These are phyloP conservation scores for Starmerella apis DNA, from an alignment of 805 yeast genomes.

Conservation along the genomic window DNA sequence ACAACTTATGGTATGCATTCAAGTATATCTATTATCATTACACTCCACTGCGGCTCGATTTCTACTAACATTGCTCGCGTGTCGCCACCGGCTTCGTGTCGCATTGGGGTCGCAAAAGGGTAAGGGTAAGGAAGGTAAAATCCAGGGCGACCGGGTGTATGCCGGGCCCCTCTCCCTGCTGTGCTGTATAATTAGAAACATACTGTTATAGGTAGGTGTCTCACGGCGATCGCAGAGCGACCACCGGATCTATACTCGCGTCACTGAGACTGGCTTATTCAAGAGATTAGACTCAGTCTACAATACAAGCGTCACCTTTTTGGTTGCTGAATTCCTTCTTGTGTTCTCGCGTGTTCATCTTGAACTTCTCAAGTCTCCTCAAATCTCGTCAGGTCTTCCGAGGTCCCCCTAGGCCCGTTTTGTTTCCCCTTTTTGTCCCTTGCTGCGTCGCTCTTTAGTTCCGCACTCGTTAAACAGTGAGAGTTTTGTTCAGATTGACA, in stretches of 20 bases:
- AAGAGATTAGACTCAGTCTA: background rate
- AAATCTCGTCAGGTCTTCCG: too few relatives aligned
- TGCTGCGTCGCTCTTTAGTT: background rate
- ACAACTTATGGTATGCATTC: too few relatives aligned
- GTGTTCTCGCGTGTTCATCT: background rate
- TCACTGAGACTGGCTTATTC: background rate
- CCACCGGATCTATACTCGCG: background rate
- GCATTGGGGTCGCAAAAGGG: background rate
- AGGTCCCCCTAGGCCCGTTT: too few relatives aligned
- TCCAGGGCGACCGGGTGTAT: conserved; percentile 2
- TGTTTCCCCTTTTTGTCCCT: background rate
- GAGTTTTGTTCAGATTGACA: background rate
- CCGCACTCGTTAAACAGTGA: background rate
- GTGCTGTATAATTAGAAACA: conserved; percentile 8
- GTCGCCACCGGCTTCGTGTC: background rate
- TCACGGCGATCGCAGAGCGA: conserved; percentile 6
- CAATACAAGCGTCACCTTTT: background rate
- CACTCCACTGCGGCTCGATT: too few relatives aligned
- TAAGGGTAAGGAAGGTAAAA: conserved; percentile 1
- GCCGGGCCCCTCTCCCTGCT: conserved; percentile 1
- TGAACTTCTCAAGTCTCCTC: background rate
- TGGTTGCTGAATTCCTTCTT: background rate
- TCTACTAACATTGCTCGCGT: too few relatives aligned
- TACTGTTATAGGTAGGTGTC: conserved; percentile 4
- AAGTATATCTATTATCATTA: too few relatives aligned